Evolutionary conservation across 176 grass and related monocot genomes (phyloP), one percentile per base, ranked within the genome.

Genomic region (Oryza glaberrima): DNA sequence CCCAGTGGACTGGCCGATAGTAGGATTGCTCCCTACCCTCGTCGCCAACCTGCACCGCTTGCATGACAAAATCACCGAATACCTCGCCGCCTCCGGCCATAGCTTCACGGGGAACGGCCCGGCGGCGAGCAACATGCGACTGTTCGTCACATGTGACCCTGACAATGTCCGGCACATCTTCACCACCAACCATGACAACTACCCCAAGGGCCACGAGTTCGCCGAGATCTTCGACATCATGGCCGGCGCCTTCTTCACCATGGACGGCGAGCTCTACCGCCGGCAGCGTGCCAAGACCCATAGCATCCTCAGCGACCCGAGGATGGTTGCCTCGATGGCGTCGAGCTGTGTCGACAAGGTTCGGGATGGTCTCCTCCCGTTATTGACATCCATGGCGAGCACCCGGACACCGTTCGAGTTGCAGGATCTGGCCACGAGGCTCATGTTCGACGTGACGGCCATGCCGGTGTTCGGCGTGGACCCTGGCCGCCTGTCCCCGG

Each of bases 81-180:
- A 30, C 64, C 64, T 66, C 22, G 64, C 64, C 64, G 64, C 25
- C 64, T 26, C 64, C 64, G 64, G 64, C 10, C 23, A 28, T 2
- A 66, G 23, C 64, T 66, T 28, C 64, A 30, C 11, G 25, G 64
- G 25, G 64, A n/a, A 66, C 64, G 64, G 25, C 23, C 64, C 25
- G 7, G 23, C 4, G 10, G 11, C 64, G 3, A 30, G 25, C 23
- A 14, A 17, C 64, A 66, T 66, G 64, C 64, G 64, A 26, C 54
- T 40, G 4, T 11, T 80, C 19, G 0, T 67, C 19, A 86, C 84
- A 5, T 72, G 56, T 28, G 84, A 86, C 56, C 84, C 84, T 0
- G 84, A 77, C 17, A 80, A 79, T 26, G 36, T 86, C 25, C 77
- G 64, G n/a, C 84, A 86, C 17, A n/a, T 86, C 69, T 86, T 86